These are phyloP conservation scores for Monosporozyma yasuniensis DNA, from an alignment of 805 yeast genomes.

Conservation along the genomic window DNA sequence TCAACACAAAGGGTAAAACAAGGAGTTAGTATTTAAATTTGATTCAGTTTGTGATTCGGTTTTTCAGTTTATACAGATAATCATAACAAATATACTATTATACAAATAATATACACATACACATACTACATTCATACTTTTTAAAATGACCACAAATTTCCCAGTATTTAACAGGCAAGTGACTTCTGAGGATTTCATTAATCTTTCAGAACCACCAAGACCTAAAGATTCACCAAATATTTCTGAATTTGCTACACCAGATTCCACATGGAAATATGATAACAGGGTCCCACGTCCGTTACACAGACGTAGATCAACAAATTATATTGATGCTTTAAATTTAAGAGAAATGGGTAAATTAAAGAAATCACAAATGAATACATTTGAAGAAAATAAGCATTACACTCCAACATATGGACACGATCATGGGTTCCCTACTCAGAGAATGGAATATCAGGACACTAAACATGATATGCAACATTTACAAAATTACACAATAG, in stretches of 20 bases:
- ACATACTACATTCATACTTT: not conserved
- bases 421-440: not conserved
- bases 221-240: constrained; percentile 16
- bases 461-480: constrained; percentile 11
- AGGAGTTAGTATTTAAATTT: not conserved
- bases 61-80: not conserved
- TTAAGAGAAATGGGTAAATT: not conserved
- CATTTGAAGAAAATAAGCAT: not conserved
- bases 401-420: not conserved
- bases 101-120: not conserved
- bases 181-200: constrained; percentile 15
- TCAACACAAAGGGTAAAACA: not conserved
- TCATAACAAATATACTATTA: not conserved
- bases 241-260: constrained; percentile 4
- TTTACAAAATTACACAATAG: constrained; percentile 3
- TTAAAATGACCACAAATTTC: constrained; percentile 1
- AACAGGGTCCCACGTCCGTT: not conserved
- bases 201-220: constrained; percentile 16
- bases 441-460: constrained; percentile 11
- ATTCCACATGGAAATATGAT: not conserved
- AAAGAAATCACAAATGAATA: not conserved
- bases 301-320: constrained; percentile 15
- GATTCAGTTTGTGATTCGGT: not conserved
- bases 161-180: not conserved
- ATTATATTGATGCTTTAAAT: constrained; percentile 14